phyloP scores from a whole-genome alignment of 345 rosid genomes.

The Corchorus capsularis region DNA sequence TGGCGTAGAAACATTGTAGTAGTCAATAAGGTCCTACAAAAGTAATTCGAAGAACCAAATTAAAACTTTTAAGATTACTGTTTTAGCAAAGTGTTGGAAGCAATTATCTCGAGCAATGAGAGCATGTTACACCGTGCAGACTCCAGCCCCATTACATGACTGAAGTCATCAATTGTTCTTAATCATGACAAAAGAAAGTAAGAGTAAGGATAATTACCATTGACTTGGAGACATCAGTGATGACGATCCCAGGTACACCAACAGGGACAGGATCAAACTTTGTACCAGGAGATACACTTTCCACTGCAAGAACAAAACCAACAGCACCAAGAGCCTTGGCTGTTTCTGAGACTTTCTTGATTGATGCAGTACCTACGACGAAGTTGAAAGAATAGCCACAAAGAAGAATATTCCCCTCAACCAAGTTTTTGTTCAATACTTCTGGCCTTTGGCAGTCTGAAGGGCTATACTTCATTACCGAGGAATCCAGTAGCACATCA shows the following conservation, averaged over 20 bases:
- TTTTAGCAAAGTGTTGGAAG: background rate
- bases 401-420: constrained; percentile 94
- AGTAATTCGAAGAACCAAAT: constrained; percentile 21
- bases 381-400: constrained; percentile 99
- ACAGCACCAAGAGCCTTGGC: constrained; percentile 91
- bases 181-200: background rate
- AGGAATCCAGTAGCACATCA: constrained; percentile 86
- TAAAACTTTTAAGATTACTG: background rate
- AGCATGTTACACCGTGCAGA: background rate
- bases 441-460: constrained; percentile 98
- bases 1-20: constrained; percentile 84
- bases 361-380: constrained; percentile 89
- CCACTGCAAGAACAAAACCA: constrained; percentile 99
- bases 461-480: constrained; percentile 69
- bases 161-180: background rate
- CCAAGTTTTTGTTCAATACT: constrained; percentile 73
- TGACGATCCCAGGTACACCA: constrained; percentile 83
- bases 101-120: background rate
- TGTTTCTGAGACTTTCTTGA: constrained; percentile 92
- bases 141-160: background rate
- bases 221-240: constrained; percentile 78
- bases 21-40: constrained; percentile 83
- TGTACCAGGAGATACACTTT: constrained; percentile 90
- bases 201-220: constrained; percentile 52
- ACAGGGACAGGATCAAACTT: constrained; percentile 96